Percentiles rank a stretch among this genome's conserved stretches.
Conservation (phyloP, 225 moss, liverwort and hornwort species). For the Anthoceros angustus region DNA sequence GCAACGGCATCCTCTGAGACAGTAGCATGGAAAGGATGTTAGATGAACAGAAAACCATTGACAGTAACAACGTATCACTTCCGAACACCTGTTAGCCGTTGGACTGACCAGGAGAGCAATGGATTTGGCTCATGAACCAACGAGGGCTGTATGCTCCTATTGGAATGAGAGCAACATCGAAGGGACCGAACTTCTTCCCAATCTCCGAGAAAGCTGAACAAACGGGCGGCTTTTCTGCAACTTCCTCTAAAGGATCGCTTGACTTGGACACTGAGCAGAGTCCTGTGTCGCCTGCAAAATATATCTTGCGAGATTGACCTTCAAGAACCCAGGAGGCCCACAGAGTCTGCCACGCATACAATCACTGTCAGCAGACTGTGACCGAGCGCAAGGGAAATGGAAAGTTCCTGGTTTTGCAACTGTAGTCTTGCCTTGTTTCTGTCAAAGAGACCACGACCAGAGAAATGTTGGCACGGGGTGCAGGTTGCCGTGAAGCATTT, state of each 20-base stretch:
- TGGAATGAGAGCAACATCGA: conserved; percentile 33
- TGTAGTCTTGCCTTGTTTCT: conserved; percentile 20
- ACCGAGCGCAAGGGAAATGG: not conserved
- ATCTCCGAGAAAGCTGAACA: conserved; percentile 34
- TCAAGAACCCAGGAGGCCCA: conserved; percentile 45
- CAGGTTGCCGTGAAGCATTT: conserved; percentile 21
- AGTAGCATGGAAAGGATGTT: not conserved
- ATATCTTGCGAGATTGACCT: conserved; percentile 22
- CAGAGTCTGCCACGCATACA: conserved; percentile 19
- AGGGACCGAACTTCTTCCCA: conserved; percentile 32
- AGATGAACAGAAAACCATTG: too few species aligned
- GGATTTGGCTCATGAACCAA: conserved; percentile 27
- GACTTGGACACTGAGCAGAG: conserved; percentile 27
- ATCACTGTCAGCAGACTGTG: not conserved
- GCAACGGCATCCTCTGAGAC: conserved; percentile 35
- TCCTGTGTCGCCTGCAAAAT: conserved; percentile 40
- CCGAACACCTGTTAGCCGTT: too few species aligned
- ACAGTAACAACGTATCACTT: too few species aligned
- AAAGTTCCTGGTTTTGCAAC: not conserved
- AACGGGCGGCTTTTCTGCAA: conserved; percentile 16
- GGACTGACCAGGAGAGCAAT: conserved; percentile 28
- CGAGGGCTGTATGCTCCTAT: conserved; percentile 43
- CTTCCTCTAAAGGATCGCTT: conserved; percentile 19
- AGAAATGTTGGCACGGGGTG: conserved; percentile 36
- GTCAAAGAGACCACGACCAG: conserved; percentile 24